Conservation (phyloP, 2,329 filamentous ascomycete species). For the Leptodontidium sp. region DNA sequence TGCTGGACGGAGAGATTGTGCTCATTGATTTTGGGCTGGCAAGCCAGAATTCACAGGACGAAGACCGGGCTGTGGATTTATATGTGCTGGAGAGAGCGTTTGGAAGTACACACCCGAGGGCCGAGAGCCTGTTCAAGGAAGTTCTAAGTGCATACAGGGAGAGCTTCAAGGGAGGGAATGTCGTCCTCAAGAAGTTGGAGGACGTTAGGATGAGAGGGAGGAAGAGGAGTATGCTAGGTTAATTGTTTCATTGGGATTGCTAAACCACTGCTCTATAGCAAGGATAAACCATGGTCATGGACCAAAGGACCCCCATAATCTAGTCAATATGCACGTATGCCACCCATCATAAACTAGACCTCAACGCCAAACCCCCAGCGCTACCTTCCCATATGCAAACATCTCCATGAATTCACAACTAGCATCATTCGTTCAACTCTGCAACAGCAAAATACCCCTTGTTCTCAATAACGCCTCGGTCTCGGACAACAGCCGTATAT, state of each 20-base stretch:
- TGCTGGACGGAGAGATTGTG: slow-evolving; percentile 76
- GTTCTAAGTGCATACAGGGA: slow-evolving; percentile 78
- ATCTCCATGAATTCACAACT: not conserved
- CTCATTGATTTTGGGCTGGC: slow-evolving; percentile 96
- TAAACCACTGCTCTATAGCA: not conserved
- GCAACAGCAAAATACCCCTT: slow-evolving; percentile 97
- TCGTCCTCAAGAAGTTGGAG: slow-evolving; percentile 83
- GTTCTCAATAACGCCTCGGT: slow-evolving; percentile 95
- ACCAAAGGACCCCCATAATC: not conserved
- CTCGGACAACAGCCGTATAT: slow-evolving; percentile 93
- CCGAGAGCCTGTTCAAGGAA: slow-evolving; percentile 77
- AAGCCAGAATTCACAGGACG: slow-evolving; percentile 80
- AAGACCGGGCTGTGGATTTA: slow-evolving; percentile 93
- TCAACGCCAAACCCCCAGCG: slow-evolving; percentile 22
- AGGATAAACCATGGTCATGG: not conserved
- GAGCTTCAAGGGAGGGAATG: slow-evolving; percentile 76
- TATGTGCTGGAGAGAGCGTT: slow-evolving; percentile 97
- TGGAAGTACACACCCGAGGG: slow-evolving; percentile 89
- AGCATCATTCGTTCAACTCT: slow-evolving; percentile 61
- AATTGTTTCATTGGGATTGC: slow-evolving; percentile 20
- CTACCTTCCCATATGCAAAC: slow-evolving; percentile 16
- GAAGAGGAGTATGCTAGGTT: slow-evolving; percentile 98
- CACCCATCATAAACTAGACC: not conserved
- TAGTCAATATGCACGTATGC: not conserved
- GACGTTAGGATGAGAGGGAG: slow-evolving; percentile 93